A percentile compares a stretch with the other conserved stretches of the same genome.
Evolutionary conservation across 1,139 yeast species (phyloP).

Genomic region (Hansenula lynferdii): DNA sequence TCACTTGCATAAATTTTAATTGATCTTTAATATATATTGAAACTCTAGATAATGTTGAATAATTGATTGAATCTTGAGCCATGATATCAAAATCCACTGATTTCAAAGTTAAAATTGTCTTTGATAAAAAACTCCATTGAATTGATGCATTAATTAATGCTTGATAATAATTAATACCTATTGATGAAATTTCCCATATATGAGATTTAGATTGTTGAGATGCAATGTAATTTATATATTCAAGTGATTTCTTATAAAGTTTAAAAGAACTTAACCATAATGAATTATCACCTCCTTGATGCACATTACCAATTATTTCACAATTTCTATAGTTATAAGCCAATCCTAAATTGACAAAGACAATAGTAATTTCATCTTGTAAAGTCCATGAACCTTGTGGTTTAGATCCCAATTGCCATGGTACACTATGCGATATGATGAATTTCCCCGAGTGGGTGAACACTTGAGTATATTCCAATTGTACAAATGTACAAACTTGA

Average conservation of each 20-base stretch:
- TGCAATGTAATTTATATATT: slow-evolving; percentile 11
- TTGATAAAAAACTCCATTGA: slow-evolving; percentile 17
- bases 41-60: slow-evolving; percentile 18
- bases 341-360: slow-evolving; percentile 7
- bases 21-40: slow-evolving; percentile 13
- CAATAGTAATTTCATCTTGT: slow-evolving; percentile 6
- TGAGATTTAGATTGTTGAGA: neutral
- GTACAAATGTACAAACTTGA: neutral
- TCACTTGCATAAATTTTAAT: slow-evolving; percentile 4
- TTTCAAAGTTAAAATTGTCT: slow-evolving; percentile 14
- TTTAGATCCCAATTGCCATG: too few species aligned
- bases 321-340: slow-evolving; percentile 11
- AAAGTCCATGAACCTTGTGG: slow-evolving; percentile 5
- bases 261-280: slow-evolving; percentile 17
- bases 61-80: slow-evolving; percentile 12
- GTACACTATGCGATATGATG: too few species aligned
- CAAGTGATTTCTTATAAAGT: slow-evolving; percentile 15
- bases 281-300: neutral
- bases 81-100: slow-evolving; percentile 10
- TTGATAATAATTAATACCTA: slow-evolving; percentile 7
- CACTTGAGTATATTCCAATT: slow-evolving; percentile 3
- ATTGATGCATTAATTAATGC: slow-evolving; percentile 5
- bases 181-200: slow-evolving; percentile 6
- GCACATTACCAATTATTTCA: slow-evolving; percentile 7
- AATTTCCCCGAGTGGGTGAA: neutral